Evolutionary conservation across 2,329 filamentous ascomycete species (phyloP).

Genomic region (Pseudogymnoascus sp.): DNA sequence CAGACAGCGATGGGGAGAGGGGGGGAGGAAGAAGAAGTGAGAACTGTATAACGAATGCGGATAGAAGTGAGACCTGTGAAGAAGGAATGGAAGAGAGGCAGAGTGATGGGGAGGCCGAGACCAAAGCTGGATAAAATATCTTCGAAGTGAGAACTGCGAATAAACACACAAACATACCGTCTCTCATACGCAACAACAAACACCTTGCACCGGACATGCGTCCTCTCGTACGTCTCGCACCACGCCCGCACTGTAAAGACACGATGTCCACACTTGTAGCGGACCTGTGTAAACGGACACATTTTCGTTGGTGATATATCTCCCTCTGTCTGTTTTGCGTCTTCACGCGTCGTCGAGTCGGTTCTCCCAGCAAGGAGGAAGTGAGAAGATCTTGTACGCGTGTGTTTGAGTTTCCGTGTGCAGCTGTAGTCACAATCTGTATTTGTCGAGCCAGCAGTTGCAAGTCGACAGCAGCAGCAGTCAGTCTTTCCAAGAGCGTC

Average conservation of each 20-base stretch:
- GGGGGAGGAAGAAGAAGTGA: neutral
- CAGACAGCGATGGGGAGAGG: neutral
- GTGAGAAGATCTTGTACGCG: neutral
- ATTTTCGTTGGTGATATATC: constrained; percentile 30
- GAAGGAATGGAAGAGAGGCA: neutral
- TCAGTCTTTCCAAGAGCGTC: neutral
- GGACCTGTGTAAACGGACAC: constrained; percentile 54
- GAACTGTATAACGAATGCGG: neutral
- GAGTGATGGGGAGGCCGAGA: neutral
- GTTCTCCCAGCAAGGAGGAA: neutral
- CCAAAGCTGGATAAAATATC: neutral
- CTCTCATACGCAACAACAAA: constrained; percentile 39
- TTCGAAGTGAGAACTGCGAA: constrained; percentile 28
- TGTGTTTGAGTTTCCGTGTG: neutral
- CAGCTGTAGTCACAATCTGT: neutral
- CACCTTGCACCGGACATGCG: constrained; percentile 46
- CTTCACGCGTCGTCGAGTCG: neutral
- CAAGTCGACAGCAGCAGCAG: neutral
- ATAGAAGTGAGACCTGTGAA: neutral
- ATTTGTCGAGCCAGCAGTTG: neutral
- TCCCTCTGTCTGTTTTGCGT: neutral
- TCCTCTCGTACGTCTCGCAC: constrained; percentile 42
- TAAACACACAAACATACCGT: neutral
- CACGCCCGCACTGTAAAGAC: constrained; percentile 48
- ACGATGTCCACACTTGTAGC: constrained; percentile 48